A percentile compares a stretch with the other conserved stretches of the same genome.
Conservation (phyloP, 768 basidiomycete genomes). For the Trametes coccinea region DNA sequence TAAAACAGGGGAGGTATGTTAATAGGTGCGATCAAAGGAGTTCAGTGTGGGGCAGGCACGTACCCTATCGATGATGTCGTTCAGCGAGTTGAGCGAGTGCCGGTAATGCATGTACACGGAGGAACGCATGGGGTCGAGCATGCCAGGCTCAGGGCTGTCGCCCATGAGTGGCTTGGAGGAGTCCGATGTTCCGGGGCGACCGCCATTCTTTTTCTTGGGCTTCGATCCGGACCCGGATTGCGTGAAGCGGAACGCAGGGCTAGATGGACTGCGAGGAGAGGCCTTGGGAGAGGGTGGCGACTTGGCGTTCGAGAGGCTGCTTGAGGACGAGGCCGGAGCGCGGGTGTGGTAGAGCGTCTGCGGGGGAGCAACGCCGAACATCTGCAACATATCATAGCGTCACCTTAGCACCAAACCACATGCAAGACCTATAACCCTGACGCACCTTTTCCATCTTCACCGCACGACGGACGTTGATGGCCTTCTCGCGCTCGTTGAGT, state of each 20-base stretch:
- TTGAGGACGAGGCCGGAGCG: constrained; percentile 36
- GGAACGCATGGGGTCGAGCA: constrained; percentile 36
- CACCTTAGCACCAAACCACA: neutral
- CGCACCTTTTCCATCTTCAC: constrained; percentile 87
- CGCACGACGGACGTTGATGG: constrained; percentile 75
- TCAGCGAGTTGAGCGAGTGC: constrained; percentile 77
- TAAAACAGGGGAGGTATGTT: neutral
- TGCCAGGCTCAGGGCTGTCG: constrained; percentile 10
- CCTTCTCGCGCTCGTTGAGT: constrained; percentile 71
- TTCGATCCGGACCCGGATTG: constrained; percentile 39
- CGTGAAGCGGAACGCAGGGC: constrained; percentile 17
- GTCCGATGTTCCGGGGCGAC: constrained; percentile 63
- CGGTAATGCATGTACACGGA: constrained; percentile 75
- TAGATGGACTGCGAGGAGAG: constrained; percentile 13
- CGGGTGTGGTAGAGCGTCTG: constrained; percentile 77
- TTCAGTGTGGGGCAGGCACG: constrained; percentile 29
- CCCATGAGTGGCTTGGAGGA: constrained; percentile 54
- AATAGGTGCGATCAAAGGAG: constrained; percentile 8
- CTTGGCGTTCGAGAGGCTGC: constrained; percentile 14
- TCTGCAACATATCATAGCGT: constrained; percentile 42
- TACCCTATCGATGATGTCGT: constrained; percentile 79
- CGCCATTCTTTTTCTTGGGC: constrained; percentile 41
- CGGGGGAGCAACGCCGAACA: constrained; percentile 82
- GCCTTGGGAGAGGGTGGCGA: constrained; percentile 17
- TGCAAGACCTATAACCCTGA: neutral